Evolutionary conservation across 2,329 filamentous ascomycete genomes (phyloP).

Genomic region (Metarhizium guizhouense): DNA sequence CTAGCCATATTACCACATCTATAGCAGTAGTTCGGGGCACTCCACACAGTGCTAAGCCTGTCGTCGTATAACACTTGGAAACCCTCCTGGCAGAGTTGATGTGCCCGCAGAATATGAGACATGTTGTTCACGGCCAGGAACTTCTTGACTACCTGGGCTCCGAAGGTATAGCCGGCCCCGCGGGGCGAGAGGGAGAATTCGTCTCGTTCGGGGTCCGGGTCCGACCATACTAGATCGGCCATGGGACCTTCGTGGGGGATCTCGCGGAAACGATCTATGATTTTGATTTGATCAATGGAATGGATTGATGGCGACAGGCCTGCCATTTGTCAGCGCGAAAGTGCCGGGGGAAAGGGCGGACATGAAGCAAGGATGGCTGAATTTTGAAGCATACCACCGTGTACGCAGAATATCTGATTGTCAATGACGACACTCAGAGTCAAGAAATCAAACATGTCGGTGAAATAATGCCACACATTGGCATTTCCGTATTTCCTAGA

Average conservation of each 20-base stretch:
- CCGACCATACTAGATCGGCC: conserved; percentile 98
- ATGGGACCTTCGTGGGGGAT: conserved; percentile 98
- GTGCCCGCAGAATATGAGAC: conserved; percentile 95
- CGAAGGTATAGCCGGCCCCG: conserved; percentile 94
- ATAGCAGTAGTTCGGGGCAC: conserved; percentile 92
- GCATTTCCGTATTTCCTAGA: conserved; percentile 97
- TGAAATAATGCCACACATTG: conserved; percentile 99
- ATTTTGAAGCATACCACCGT: conserved; percentile 54
- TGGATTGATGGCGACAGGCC: conserved; percentile 85
- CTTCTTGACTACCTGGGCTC: conserved; percentile 95
- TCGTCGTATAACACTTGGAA: conserved; percentile 97
- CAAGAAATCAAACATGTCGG: conserved; percentile 99
- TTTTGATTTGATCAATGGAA: conserved; percentile 98
- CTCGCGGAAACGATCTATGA: conserved; percentile 96
- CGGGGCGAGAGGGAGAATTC: conserved; percentile 92
- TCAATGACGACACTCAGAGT: conserved; percentile 97
- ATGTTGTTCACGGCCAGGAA: conserved; percentile 96
- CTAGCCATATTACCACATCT: conserved; percentile 95
- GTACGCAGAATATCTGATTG: conserved; percentile 97
- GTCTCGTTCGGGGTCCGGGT: conserved; percentile 93
- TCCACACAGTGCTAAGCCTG: conserved; percentile 92
- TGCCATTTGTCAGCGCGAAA: conserved; percentile 17
- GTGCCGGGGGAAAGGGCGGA: too few relatives aligned
- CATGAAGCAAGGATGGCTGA: neutral
- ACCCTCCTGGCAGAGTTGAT: conserved; percentile 96